A percentile compares a stretch with the other conserved stretches of the same genome.
Conservation (phyloP, 805 yeast genomes). For the Huiozyma sinensis region DNA sequence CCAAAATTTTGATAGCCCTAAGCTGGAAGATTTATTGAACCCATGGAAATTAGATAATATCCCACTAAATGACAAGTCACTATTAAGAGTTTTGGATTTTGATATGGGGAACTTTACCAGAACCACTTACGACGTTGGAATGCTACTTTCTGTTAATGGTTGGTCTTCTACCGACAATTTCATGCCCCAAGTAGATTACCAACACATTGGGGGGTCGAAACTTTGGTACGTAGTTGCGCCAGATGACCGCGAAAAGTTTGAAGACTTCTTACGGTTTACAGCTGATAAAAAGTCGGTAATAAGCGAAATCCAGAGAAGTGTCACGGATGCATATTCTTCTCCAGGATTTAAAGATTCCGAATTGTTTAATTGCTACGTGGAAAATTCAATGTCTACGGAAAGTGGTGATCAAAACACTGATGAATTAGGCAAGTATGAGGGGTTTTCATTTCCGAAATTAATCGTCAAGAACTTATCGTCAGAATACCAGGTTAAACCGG, state of each 20-base stretch:
- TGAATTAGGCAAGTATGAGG: background rate
- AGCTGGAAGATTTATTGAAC: slow-evolving; percentile 7
- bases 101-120: slow-evolving; percentile 33
- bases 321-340: background rate
- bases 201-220: slow-evolving; percentile 44
- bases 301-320: background rate
- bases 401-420: background rate
- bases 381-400: background rate
- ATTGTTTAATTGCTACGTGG: slow-evolving; percentile 45
- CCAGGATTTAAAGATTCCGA: slow-evolving; percentile 25
- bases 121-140: slow-evolving; percentile 40
- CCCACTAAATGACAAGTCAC: slow-evolving; percentile 38
- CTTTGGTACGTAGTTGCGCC: slow-evolving; percentile 59
- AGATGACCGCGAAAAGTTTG: slow-evolving; percentile 41
- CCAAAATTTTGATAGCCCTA: slow-evolving; percentile 13
- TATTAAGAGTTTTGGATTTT: slow-evolving; percentile 36
- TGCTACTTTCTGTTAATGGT: slow-evolving; percentile 42
- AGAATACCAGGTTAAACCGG: slow-evolving; percentile 38
- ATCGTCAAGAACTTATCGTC: slow-evolving; percentile 5
- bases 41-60: slow-evolving; percentile 54
- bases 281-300: background rate
- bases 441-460: background rate
- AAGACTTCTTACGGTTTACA: slow-evolving; percentile 15
- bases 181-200: slow-evolving; percentile 42
- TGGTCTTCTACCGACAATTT: slow-evolving; percentile 58